These are phyloP conservation scores for Penicillium simplicissimum DNA, from an alignment of 495 filamentous ascomycete genomes.

Conservation along the genomic window DNA sequence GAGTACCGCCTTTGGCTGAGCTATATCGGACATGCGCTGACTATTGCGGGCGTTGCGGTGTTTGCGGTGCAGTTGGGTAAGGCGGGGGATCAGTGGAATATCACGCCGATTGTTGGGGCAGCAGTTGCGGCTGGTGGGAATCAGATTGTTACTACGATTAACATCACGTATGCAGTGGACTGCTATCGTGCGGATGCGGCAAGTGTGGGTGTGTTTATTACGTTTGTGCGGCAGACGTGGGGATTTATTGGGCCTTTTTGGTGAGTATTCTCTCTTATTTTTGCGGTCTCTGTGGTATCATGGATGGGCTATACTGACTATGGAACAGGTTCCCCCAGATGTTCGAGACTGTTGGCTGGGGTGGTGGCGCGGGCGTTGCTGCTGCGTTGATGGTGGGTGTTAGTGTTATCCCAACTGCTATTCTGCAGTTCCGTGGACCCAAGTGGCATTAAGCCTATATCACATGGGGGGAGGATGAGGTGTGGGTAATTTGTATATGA, in stretches of 20 bases:
- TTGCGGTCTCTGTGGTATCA: no score
- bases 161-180: conserved; percentile 59
- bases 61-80: conserved; percentile 51
- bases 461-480: background rate
- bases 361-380: conserved; percentile 42
- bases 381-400: conserved; percentile 45
- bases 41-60: conserved; percentile 52
- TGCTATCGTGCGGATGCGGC: conserved; percentile 50
- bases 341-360: conserved; percentile 47
- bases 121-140: conserved; percentile 54
- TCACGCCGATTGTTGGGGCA: conserved; percentile 52
- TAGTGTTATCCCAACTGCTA: conserved; percentile 47
- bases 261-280: conserved; percentile 24
- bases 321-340: conserved; percentile 49
- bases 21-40: conserved; percentile 48
- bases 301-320: background rate
- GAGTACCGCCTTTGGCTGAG: conserved; percentile 56
- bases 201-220: conserved; percentile 59
- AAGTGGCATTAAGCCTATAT: conserved; percentile 21
- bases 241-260: conserved; percentile 62
- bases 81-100: conserved; percentile 45
- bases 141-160: conserved; percentile 57
- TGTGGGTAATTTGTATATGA: background rate
- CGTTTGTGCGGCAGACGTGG: conserved; percentile 54
- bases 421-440: conserved; percentile 38